Base-by-base conservation (phyloP, 805 yeast genomes). In the Teunomyces lycoperdinae region DNA sequence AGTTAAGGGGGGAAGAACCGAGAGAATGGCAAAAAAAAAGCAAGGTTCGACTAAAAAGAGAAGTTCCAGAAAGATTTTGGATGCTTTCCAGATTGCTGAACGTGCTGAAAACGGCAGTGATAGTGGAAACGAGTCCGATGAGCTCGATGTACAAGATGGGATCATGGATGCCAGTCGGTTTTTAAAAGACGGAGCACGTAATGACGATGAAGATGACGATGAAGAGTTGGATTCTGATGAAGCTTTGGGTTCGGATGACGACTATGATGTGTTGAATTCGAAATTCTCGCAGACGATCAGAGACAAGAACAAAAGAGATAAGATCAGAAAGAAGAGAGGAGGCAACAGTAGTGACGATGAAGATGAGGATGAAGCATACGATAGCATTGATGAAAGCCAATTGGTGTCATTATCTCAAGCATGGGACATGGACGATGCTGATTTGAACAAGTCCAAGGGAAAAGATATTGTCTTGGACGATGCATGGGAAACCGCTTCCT, bases 201-300 rank as follows among this genome's bases (percentile, higher is more conserved):
- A 63, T 3, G 60, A 55, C 29, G 56, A 51, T 38, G 59, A 55
- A 40, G 63, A 58, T 32, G 66, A 58, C 4, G 70, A 82, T 57
- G 87, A 82, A 58, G 87, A 87, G 50, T 71, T 87, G 41, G 89
- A 85, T 57, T 88, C 96, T 0, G 97, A 90, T 63, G 96, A 87
- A 57, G 96, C 96, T 0, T 67, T 88, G 50, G 96, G 94, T 0
- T 84, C 94, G 0, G 95, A 79, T 49, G 91, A 86, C 55, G 89
- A 83, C 45, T 78, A 74, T 46, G 86, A 79, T 56, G 73, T 78
- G 6, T 65, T 84, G 56, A 78, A 80, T 63, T 80, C 87, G 28
- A 85, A 80, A 60, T 80, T 84, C 53, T 83, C 89, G 5, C 88
- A 85, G 58, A 79, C 85, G 10, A 67, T 84, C 39, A 78, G 89